Evolutionary conservation across 768 basidiomycete genomes (phyloP).

Genomic region (Tricholoma matsutake): DNA sequence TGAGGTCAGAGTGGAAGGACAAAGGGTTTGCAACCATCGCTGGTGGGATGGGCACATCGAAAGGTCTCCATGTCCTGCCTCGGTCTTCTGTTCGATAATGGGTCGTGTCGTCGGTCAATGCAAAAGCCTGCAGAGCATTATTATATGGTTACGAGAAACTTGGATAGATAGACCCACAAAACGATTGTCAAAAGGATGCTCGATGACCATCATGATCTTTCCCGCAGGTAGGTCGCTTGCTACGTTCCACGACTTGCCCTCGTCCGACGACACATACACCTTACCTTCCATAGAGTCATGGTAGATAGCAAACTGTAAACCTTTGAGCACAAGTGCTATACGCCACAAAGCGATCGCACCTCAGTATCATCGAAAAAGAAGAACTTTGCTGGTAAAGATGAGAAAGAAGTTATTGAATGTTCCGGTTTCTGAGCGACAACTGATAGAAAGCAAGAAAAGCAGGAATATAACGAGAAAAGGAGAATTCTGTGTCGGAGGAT

Average conservation of each 20-base stretch:
- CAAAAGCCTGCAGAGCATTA: slow-evolving; percentile 64
- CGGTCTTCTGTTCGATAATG: slow-evolving; percentile 90
- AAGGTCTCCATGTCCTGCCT: slow-evolving; percentile 84
- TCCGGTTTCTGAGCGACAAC: slow-evolving; percentile 43
- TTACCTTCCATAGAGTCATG: slow-evolving; percentile 70
- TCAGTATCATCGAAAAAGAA: slow-evolving; percentile 94
- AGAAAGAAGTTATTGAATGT: slow-evolving; percentile 50
- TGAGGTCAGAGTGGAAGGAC: slow-evolving; percentile 80
- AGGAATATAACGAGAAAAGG: slow-evolving; percentile 16
- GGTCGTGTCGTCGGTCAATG: slow-evolving; percentile 65
- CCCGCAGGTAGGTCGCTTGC: slow-evolving; percentile 53
- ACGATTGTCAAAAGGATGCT: slow-evolving; percentile 82
- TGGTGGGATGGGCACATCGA: slow-evolving; percentile 62
- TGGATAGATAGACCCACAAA: slow-evolving; percentile 44
- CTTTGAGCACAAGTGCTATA: slow-evolving; percentile 8
- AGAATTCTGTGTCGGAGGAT: slow-evolving; percentile 18
- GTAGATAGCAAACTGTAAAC: slow-evolving; percentile 58
- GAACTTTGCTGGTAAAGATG: slow-evolving; percentile 69
- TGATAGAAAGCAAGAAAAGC: slow-evolving; percentile 14
- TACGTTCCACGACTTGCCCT: slow-evolving; percentile 70
- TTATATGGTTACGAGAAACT: not conserved
- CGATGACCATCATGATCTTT: slow-evolving; percentile 66
- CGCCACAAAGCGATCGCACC: slow-evolving; percentile 43
- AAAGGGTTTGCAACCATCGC: slow-evolving; percentile 62
- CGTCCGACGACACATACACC: slow-evolving; percentile 79